Base-by-base conservation (phyloP, 768 basidiomycete species). In the Pholiota microspora region DNA sequence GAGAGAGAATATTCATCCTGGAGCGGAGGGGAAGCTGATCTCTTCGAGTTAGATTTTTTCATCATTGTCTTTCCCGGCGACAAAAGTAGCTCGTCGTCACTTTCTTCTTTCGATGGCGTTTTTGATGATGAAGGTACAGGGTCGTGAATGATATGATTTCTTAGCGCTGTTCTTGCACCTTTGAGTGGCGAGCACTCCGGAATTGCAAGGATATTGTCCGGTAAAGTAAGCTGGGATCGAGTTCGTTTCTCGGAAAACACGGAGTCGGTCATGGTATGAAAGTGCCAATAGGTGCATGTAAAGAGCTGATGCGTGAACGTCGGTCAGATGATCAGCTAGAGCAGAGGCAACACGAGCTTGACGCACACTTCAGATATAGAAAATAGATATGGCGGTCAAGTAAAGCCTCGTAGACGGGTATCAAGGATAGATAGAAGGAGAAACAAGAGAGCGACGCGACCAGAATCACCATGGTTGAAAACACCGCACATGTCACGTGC, bases 151-250 rank as follows among this genome's bases (percentile, higher is more conserved):
- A 49, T 59, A 24, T 60, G 67, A 59, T 63, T 71, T 55, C 67
- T 68, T 45, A 69, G 59, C 10, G 74, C 65, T 49, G 61, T 73
- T 46, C 75, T 73, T 47, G 82, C 82, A 62, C 73, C 70, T 64
- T 84, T 83, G 69, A 83, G 70, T 1, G 82, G 81, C 18, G 81
- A 83, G 25, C 70, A 67, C 29, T 74, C 72, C 27, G 80, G 69
- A 45, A 81, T 62, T 36, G 68, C 71, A 21, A 82, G 67, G n/a
- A 80, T 67, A 21, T 71, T 64, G 65, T 83, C 75, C 24, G 79
- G 71, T 24, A 81, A 65, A 25, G 72, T 69, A 58, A 79, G 68
- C 62, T 82, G 81, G 44, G 82, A 85, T 62, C 83, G 75, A 15
- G 80, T 83, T 59, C 72, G 71, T 65, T 69, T 72, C 50, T 69